Conservation (phyloP, 2,329 filamentous ascomycete genomes). For the Thermoascus crustaceus region DNA sequence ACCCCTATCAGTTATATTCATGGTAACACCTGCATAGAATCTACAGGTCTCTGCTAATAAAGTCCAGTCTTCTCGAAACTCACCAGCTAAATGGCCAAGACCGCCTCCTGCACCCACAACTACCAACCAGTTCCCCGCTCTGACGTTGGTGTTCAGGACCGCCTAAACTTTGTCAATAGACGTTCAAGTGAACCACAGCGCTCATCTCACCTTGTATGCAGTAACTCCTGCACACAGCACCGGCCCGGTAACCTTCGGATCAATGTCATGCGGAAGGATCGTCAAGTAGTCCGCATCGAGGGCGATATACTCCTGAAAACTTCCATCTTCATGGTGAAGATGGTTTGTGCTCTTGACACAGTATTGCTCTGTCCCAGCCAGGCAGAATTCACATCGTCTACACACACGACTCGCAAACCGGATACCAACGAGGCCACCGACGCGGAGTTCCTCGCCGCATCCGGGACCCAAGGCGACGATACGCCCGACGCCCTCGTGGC, state of each 20-base stretch:
- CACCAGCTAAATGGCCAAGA: constrained; percentile 39
- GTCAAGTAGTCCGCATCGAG: constrained; percentile 40
- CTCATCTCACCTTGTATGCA: constrained; percentile 39
- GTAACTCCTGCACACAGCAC: constrained; percentile 40
- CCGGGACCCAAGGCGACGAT: constrained; percentile 34
- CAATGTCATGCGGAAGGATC: constrained; percentile 35
- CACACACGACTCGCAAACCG: constrained; percentile 37
- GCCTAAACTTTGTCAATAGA: constrained; percentile 19
- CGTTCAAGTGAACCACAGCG: no score
- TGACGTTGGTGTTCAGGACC: constrained; percentile 34
- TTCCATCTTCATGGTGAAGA: constrained; percentile 40
- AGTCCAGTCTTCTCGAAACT: no score
- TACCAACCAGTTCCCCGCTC: constrained; percentile 34
- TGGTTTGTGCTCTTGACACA: constrained; percentile 38
- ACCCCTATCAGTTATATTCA: no score
- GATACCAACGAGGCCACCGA: constrained; percentile 37
- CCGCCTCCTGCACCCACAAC: constrained; percentile 42
- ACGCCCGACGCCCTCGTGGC: constrained; percentile 39
- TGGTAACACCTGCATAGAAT: no score
- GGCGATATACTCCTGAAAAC: constrained; percentile 39
- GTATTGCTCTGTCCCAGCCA: constrained; percentile 34
- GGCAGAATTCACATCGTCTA: constrained; percentile 37
- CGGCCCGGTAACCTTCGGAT: constrained; percentile 34
- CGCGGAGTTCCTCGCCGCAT: constrained; percentile 23
- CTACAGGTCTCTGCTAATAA: no score